Base-by-base conservation (phyloP, 73 alveolate species). In the Tetrahymena thermophila region DNA sequence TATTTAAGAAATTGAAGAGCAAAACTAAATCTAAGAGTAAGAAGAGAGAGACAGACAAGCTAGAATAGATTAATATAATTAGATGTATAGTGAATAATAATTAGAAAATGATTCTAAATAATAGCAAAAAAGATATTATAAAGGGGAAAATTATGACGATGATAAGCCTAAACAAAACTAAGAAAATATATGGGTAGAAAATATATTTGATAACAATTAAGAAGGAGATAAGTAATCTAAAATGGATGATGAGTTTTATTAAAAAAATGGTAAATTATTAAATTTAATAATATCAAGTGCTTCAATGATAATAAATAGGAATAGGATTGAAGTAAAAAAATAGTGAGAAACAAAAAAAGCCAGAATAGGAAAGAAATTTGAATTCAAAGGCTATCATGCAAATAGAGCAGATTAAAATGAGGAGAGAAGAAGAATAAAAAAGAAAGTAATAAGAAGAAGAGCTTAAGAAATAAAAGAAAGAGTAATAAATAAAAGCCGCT, bases 391-490 rank as follows among this genome's bases (percentile, higher is more conserved):
- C 94, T 43, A 42, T 95, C 44, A 94, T 85, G 95, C 35, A 95
- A 35, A 95, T 95, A 16, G 97, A 94, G 25, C 55, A 89, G 35
- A 95, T 95, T 25, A 85, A 93, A 89, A 40, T 95, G 84, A 95
- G 94, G 34, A 95, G 94, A 43, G 97, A 95, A n/a, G 97, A 95
- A 89, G 97, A 95, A 43, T 21, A 85, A 15, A 23, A 85, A 11
- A 85, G 85, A 40, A 95, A 95, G 43, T 34, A 95, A 50, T 35
- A 85, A 35, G 97, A 95, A 93, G 97, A 95, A 56, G 97, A 95
- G n/a, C 84, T 71, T n/a, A 71, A 71, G 37, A 71, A 71, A 71
- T 3, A 23, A n/a, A 71, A 71, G 37, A 71, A 28, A 31, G 89
- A 71, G 4, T 25, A 71, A 71, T 31, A 71, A 71, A 71, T 71